These are phyloP conservation scores for Taphrina confusa DNA, from an alignment of 1,139 yeast species.

Conservation along the genomic window DNA sequence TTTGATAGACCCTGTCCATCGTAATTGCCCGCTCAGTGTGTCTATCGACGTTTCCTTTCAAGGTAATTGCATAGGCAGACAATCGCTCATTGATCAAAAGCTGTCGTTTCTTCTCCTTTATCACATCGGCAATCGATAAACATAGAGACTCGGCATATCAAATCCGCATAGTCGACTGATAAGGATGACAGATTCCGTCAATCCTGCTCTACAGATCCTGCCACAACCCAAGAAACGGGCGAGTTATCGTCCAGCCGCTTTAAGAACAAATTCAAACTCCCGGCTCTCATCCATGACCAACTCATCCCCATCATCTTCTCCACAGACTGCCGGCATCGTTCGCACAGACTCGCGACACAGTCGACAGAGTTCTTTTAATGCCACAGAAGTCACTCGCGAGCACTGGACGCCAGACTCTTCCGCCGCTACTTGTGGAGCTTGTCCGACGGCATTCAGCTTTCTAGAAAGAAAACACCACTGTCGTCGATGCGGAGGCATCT, in stretches of 20 bases:
- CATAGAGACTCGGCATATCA: too few species aligned
- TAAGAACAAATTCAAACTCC: conserved; percentile 50
- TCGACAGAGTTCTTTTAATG: not conserved
- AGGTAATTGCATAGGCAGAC: too few species aligned
- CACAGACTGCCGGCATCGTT: not conserved
- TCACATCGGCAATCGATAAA: too few species aligned
- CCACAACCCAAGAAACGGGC: conserved; percentile 66
- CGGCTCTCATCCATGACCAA: conserved; percentile 33
- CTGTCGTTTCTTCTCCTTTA: too few species aligned
- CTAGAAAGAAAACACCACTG: conserved; percentile 30
- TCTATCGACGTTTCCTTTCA: too few species aligned
- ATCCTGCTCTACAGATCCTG: conserved; percentile 39
- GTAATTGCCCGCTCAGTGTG: too few species aligned
- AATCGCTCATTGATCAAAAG: too few species aligned
- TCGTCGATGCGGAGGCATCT: conserved; percentile 29
- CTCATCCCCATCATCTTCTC: not conserved
- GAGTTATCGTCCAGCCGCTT: conserved; percentile 84
- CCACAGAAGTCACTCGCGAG: conserved; percentile 27
- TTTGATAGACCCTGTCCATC: too few species aligned
- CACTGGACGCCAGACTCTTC: conserved; percentile 41
- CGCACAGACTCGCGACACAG: not conserved
- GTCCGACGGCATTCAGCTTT: conserved; percentile 59
- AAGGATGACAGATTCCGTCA: conserved; percentile 20
- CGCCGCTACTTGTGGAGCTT: conserved; percentile 37
- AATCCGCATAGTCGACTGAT: too few species aligned